Evolutionary conservation across 805 yeast species (phyloP), one percentile per base, ranked within the genome.

Genomic region (Candida ulmi): DNA sequence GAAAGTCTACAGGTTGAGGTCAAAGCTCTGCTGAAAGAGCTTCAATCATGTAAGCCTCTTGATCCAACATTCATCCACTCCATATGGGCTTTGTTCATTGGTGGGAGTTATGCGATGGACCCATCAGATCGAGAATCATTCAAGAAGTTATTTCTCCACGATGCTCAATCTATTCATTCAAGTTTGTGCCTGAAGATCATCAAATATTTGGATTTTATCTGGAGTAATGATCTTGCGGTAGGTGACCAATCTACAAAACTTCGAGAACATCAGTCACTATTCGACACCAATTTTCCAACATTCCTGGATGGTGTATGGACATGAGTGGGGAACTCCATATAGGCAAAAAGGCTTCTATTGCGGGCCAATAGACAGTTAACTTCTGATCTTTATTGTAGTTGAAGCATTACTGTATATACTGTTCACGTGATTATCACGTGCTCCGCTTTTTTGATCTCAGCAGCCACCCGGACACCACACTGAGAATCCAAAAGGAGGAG

Each of bases 271-370:
- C 11, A 52, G 21, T 54, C 48, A 34, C 34, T 54, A 25, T 54
- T 54, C 30, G 57, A 52, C 35, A 47, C 56, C 1, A n/a, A n/a
- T n/a, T n/a, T n/a, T n/a, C n/a, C n/a, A n/a, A 47, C 50, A 13
- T 54, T 51, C 24, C 37, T 54, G 32, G 57, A 52, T 35, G 46
- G 6, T 48, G 52, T 37, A 21, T 21, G 24, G 24, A 21, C 24
- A 21, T 6, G 9, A 21, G 9, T 21, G 24, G 24, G 24, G 24
- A 21, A 21, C 24, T 21, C 24, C 6, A 21, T n/a, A n/a, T n/a
- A n/a, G n/a, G n/a, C n/a, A n/a, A n/a, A n/a, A n/a, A n/a, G n/a
- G n/a, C n/a, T n/a, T n/a, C n/a, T n/a, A n/a, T n/a, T n/a, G n/a
- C n/a, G n/a, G n/a, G n/a, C 24, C 24, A 21, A 21, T 21, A 21